Percentiles rank a stretch among this genome's conserved stretches.
Evolutionary conservation across 2,329 filamentous ascomycete species (phyloP).

Genomic region (Aspergillus japonicus): DNA sequence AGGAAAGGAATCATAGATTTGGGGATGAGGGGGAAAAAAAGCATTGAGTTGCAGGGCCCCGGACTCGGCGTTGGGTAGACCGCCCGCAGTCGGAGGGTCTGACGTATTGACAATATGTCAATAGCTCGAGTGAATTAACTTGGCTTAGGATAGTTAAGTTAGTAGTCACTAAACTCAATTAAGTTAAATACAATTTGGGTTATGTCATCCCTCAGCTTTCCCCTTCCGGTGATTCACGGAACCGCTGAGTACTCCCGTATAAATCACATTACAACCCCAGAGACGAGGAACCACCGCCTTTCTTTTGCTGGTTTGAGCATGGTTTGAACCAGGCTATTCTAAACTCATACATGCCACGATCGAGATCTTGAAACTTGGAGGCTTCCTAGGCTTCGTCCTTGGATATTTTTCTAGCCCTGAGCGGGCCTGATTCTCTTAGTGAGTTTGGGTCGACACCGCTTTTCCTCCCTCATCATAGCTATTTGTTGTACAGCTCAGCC

Average conservation of each 20-base stretch:
- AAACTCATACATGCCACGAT: too few relatives aligned
- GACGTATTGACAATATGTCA: background rate
- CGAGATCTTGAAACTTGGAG: background rate
- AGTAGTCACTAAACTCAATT: too few relatives aligned
- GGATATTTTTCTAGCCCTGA: slow-evolving; percentile 1
- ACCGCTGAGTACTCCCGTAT: background rate
- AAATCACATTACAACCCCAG: background rate
- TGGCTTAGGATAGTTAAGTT: background rate
- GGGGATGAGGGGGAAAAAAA: background rate
- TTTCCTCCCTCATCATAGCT: slow-evolving; percentile 1
- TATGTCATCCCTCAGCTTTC: background rate
- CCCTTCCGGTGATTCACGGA: background rate
- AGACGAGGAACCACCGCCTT: background rate
- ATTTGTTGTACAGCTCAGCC: background rate
- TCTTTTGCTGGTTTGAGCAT: background rate
- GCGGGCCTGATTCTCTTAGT: background rate
- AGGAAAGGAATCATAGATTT: too few relatives aligned
- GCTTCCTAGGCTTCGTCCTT: background rate
- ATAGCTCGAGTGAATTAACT: too few relatives aligned
- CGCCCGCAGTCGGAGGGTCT: background rate
- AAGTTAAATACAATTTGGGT: background rate
- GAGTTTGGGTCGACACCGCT: slow-evolving; percentile 12
- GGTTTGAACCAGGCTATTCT: slow-evolving; percentile 2
- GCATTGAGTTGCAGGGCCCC: background rate
- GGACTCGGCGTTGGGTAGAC: background rate